Percentiles rank a stretch among this genome's conserved stretches.
Evolutionary conservation across 164 flowering plant genomes (phyloP).

Genomic region (Liquidambar formosana): DNA sequence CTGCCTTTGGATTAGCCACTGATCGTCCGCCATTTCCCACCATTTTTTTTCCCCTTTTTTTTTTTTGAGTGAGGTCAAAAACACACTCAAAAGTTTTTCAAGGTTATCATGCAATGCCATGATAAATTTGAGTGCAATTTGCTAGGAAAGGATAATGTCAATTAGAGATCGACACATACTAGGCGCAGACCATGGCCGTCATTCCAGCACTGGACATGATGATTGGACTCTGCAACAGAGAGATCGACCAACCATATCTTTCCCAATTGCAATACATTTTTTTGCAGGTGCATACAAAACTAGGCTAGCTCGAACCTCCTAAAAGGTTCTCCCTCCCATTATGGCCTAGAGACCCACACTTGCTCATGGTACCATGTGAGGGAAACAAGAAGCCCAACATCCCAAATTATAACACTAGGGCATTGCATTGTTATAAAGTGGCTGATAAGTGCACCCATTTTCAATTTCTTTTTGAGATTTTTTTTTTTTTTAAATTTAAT

Average conservation of each 20-base stretch:
- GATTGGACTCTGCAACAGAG: slow-evolving; percentile 15
- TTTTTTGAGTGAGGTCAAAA: no score
- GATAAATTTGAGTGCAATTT: background rate
- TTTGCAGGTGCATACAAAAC: no score
- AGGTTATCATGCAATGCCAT: no score
- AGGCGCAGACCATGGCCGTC: background rate
- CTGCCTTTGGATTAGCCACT: no score
- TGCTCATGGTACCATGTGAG: slow-evolving; percentile 6
- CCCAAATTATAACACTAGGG: background rate
- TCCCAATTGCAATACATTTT: background rate
- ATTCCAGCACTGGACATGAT: background rate
- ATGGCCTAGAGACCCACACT: slow-evolving; percentile 8
- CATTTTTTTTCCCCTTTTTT: no score
- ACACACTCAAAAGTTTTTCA: no score
- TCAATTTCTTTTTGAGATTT: no score
- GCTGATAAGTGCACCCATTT: no score
- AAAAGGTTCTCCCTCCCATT: background rate
- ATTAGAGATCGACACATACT: background rate
- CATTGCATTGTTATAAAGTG: no score
- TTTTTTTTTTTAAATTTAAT: no score
- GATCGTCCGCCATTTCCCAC: no score
- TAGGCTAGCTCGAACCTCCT: no score
- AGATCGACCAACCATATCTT: background rate
- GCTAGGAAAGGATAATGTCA: background rate
- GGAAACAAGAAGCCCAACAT: background rate